Evolutionary conservation across 2,329 filamentous ascomycete species (phyloP).

Genomic region (Ceratocystis harringtonii): DNA sequence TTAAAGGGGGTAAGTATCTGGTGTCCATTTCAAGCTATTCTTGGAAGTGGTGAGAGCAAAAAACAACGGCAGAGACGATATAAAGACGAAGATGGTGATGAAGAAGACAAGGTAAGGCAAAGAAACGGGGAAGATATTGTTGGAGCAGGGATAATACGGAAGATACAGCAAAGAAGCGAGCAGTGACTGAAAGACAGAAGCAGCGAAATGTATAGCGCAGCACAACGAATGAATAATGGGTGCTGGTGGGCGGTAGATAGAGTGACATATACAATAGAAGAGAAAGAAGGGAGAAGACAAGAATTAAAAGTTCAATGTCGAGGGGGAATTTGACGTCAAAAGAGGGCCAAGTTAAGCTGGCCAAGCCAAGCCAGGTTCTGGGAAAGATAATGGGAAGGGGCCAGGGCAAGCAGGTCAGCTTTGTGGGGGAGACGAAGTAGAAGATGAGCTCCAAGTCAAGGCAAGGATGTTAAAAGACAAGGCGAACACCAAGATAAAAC

Average conservation of each 20-base stretch:
- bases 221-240: neutral
- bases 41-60: too few relatives aligned
- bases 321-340: neutral
- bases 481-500: neutral
- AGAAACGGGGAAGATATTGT: neutral
- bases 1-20: slow-evolving; percentile 7
- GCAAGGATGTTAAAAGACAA: neutral
- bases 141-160: neutral
- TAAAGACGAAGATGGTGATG: slow-evolving; percentile 12
- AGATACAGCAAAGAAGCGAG: neutral
- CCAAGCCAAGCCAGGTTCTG: neutral
- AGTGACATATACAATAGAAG: neutral
- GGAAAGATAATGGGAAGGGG: neutral
- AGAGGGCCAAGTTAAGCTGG: neutral
- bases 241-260: neutral
- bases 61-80: slow-evolving; percentile 6
- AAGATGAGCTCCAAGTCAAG: neutral
- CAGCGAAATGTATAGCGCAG: neutral
- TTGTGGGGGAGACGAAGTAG: neutral
- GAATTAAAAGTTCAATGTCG: neutral
- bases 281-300: neutral
- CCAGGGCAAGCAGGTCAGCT: neutral
- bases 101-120: neutral
- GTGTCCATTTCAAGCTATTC: slow-evolving; percentile 21
- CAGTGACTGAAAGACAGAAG: neutral